Conservation (phyloP, 2,329 filamentous ascomycete species). For the Penicillium sclerotiorum region DNA sequence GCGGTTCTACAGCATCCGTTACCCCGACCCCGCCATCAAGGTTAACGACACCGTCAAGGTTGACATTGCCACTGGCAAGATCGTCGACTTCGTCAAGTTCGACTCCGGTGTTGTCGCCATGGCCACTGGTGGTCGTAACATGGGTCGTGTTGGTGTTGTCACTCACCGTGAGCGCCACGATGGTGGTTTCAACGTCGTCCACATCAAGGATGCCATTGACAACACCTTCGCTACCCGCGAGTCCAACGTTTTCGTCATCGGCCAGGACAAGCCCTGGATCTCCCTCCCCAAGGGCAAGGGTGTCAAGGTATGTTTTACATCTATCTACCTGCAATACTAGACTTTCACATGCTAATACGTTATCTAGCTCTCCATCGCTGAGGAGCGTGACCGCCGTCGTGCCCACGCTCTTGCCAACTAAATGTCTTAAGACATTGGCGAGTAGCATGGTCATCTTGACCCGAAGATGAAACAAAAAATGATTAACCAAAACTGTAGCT, state of each 20-base stretch:
- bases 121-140: constrained; percentile 99
- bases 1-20: constrained; percentile 78
- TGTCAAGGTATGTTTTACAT: constrained; percentile 71
- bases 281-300: constrained; percentile 99
- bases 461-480: constrained; percentile 25
- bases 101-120: constrained; percentile 98
- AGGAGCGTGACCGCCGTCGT: constrained; percentile 98
- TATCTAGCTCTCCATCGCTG: constrained; percentile 82
- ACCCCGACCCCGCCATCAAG: constrained; percentile 97
- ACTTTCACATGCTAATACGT: constrained; percentile 6
- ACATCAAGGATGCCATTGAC: constrained; percentile 99
- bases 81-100: constrained; percentile 97
- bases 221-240: constrained; percentile 99
- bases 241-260: constrained; percentile 99
- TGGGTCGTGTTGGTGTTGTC: constrained; percentile 99
- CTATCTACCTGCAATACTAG: neutral
- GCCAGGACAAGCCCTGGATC: constrained; percentile 98
- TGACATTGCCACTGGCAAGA: constrained; percentile 94
- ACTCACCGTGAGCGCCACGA: constrained; percentile 99
- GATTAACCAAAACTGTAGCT: constrained; percentile 33
- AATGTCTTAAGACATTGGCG: constrained; percentile 30
- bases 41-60: constrained; percentile 99
- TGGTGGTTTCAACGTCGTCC: constrained; percentile 99
- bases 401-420: constrained; percentile 63
- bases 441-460: constrained; percentile 20